A percentile compares a stretch with the other conserved stretches of the same genome.
Evolutionary conservation across 2,329 filamentous ascomycete species (phyloP).

Genomic region (Aspergillus calidoustus): DNA sequence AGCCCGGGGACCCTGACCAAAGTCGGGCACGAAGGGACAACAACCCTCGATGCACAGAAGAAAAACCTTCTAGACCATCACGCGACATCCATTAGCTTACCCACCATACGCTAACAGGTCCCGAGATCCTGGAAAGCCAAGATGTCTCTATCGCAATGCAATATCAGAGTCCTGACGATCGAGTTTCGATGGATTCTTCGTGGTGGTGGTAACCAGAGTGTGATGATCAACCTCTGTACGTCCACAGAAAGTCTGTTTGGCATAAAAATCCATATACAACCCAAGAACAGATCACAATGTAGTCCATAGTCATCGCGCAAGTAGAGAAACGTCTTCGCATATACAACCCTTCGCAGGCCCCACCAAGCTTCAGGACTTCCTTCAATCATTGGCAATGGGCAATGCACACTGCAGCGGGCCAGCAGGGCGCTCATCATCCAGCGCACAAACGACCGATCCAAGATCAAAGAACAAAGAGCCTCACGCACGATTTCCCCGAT

Average conservation of each 20-base stretch:
- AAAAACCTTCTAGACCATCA: neutral
- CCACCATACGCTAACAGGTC: neutral
- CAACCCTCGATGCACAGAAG: neutral
- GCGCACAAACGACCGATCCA: neutral
- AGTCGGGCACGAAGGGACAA: neutral
- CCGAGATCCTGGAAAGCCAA: neutral
- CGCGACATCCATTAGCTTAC: neutral
- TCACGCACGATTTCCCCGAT: neutral
- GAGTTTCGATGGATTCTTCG: neutral
- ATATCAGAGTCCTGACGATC: neutral
- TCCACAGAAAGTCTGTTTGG: too few species aligned
- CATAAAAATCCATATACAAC: too few species aligned
- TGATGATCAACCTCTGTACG: too few species aligned
- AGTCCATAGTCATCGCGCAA: too few species aligned
- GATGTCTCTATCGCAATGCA: neutral
- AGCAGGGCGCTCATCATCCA: neutral
- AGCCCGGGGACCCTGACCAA: neutral
- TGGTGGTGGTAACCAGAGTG: neutral
- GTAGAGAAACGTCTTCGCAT: too few species aligned
- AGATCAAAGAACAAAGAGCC: neutral
- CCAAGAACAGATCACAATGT: too few species aligned
- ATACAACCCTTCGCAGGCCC: too few species aligned
- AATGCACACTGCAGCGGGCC: too few species aligned
- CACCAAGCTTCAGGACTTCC: too few species aligned
- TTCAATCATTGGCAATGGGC: neutral